Evolutionary conservation across 2,329 filamentous ascomycete genomes (phyloP).

Genomic region (Daldinia sp.): DNA sequence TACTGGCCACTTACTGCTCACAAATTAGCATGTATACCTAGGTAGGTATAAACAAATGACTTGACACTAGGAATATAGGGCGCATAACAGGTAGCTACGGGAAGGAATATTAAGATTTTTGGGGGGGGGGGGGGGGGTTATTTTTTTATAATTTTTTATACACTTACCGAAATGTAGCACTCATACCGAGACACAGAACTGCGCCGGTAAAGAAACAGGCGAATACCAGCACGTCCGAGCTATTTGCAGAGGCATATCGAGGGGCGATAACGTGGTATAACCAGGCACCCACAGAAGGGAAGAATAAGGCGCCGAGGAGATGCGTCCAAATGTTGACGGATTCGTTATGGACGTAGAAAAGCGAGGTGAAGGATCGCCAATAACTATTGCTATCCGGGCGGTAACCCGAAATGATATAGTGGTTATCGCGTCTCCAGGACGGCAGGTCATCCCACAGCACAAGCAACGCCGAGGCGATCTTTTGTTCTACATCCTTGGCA

Average conservation of each 20-base stretch:
- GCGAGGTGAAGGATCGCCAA: slow-evolving; percentile 54
- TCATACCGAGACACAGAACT: slow-evolving; percentile 78
- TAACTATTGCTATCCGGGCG: slow-evolving; percentile 60
- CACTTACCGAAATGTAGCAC: slow-evolving; percentile 72
- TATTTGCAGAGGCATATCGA: slow-evolving; percentile 70
- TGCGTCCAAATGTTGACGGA: slow-evolving; percentile 71
- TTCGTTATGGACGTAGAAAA: slow-evolving; percentile 67
- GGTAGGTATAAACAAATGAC: background rate
- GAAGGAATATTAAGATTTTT: background rate
- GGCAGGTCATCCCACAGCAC: slow-evolving; percentile 67
- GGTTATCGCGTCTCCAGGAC: slow-evolving; percentile 67
- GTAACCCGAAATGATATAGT: slow-evolving; percentile 63
- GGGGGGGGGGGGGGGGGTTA: too few species aligned
- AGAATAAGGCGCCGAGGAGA: slow-evolving; percentile 69
- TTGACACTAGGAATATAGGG: background rate
- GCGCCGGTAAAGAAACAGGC: slow-evolving; percentile 81
- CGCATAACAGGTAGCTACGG: background rate
- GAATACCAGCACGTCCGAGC: slow-evolving; percentile 75
- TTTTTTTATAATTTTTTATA: too few species aligned
- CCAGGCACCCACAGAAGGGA: slow-evolving; percentile 59
- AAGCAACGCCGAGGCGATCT: slow-evolving; percentile 53
- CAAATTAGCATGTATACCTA: slow-evolving; percentile 12
- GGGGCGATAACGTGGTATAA: slow-evolving; percentile 67
- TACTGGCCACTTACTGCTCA: slow-evolving; percentile 21
- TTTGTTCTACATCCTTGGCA: slow-evolving; percentile 50